phyloP scores from a whole-genome alignment of 2,329 filamentous ascomycete species.

The Pseudogymnoascus sp. region DNA sequence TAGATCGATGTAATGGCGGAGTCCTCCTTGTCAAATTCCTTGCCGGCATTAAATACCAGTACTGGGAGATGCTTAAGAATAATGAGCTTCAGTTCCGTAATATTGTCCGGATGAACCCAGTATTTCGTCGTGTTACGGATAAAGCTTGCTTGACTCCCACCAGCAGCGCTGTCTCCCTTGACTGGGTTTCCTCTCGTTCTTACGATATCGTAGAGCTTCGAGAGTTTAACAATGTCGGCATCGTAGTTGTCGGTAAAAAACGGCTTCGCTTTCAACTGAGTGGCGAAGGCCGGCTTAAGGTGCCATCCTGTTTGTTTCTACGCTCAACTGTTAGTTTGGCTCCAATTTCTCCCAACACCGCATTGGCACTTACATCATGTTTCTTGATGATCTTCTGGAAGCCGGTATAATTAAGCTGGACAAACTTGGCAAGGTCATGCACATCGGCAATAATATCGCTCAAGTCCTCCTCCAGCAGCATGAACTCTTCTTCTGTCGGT shows the following conservation, averaged over 20 bases:
- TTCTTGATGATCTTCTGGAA: conserved; percentile 99
- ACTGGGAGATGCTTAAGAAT: conserved; percentile 96
- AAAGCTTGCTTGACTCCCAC: conserved; percentile 90
- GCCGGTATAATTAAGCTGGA: conserved; percentile 95
- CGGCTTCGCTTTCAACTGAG: conserved; percentile 87
- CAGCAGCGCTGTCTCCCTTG: conserved; percentile 85
- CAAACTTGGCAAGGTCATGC: conserved; percentile 95
- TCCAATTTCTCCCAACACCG: not conserved
- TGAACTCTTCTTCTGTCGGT: conserved; percentile 85
- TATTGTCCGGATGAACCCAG: conserved; percentile 98
- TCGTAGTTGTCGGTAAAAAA: conserved; percentile 99
- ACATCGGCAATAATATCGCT: conserved; percentile 98
- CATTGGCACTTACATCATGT: conserved; percentile 68
- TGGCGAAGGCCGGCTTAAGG: conserved; percentile 91
- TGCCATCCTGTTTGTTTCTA: conserved; percentile 94
- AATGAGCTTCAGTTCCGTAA: conserved; percentile 95
- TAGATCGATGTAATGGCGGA: conserved; percentile 97
- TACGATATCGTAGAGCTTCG: conserved; percentile 89
- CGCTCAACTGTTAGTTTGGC: not conserved
- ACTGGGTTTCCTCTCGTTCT: conserved; percentile 87
- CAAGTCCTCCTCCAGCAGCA: conserved; percentile 86
- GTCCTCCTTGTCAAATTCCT: conserved; percentile 87
- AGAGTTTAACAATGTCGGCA: conserved; percentile 88
- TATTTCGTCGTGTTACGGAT: conserved; percentile 97
- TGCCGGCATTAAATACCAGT: conserved; percentile 93